Base-by-base conservation (phyloP, 2,329 filamentous ascomycete species). In the Didymella pinodella region DNA sequence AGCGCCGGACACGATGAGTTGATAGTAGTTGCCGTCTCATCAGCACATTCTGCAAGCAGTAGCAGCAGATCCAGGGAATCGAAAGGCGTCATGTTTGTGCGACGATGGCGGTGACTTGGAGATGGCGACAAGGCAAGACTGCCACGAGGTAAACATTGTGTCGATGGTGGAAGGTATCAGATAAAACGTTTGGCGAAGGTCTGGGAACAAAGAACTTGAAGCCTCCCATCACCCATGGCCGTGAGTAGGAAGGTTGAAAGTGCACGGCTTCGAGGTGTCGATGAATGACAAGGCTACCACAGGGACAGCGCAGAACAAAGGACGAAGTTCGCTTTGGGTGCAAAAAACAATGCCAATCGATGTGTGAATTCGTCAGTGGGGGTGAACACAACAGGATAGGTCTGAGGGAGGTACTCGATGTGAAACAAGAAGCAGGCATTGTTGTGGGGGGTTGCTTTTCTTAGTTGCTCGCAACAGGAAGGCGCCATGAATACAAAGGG, bases 1-100 rank as follows among this genome's bases (percentile, higher is more conserved):
- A 60, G 38, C 29, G 48, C 59, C 22, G 62, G 62, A 44, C 62
- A 65, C 26, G 45, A 48, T 2, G 40, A 44, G 18, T 53, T 44
- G 8, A 54, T 36, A 5, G 38, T 1, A 2, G 12, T 41, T 1
- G n/a, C 22, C 2, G 43, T 47, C n/a, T 26, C 28, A 14, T 26
- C 7, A 2, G 53, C 31, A 38, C 52, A 48, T 12, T 54, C 28
- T 14, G 28, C 20, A 6, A 56, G 38, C 14, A 56, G n/a, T 3
- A 38, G 8, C 11, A 45, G 18, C 8, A 56, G 40, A 10, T 56
- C 46, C 2, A 16, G 3, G 3, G 40, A 38, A 16, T 47, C 18
- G 36, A 40, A 20, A 40, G 36, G 36, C 8, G 36, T 49, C 53
- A 49, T 56, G 28, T 20, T 49, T 20, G 29, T 56, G 38, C 14